Evolutionary conservation across 2,329 filamentous ascomycete genomes (phyloP).

Genomic region (Epichloe festucae): DNA sequence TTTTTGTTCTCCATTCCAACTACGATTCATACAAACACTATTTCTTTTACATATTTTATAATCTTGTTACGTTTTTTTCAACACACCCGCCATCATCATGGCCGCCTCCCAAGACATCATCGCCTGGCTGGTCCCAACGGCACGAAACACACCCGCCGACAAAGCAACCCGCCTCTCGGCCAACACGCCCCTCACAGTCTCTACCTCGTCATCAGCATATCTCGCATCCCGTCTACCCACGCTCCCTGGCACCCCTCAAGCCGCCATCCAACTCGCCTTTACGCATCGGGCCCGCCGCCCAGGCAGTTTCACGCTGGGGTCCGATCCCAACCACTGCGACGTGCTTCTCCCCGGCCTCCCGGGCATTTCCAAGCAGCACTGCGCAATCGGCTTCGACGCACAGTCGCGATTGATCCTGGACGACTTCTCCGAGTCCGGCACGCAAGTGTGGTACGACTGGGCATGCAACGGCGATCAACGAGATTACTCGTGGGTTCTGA

Average conservation of each 20-base stretch:
- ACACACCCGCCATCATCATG: constrained; percentile 7
- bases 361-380: constrained; percentile 24
- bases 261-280: constrained; percentile 25
- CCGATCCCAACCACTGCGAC: constrained; percentile 23
- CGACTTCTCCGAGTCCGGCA: constrained; percentile 25
- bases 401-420: constrained; percentile 24
- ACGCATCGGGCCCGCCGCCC: constrained; percentile 19
- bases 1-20: too few species aligned
- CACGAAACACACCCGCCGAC: constrained; percentile 20
- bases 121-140: constrained; percentile 27
- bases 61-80: too few species aligned
- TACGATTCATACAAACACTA: too few species aligned
- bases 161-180: constrained; percentile 19
- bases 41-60: too few species aligned
- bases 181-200: constrained; percentile 16
- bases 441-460: constrained; percentile 30
- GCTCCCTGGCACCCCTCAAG: constrained; percentile 11
- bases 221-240: constrained; percentile 18
- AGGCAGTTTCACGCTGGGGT: constrained; percentile 25
- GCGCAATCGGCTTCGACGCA: constrained; percentile 25
- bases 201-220: constrained; percentile 12
- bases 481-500: constrained; percentile 24
- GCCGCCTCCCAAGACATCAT: constrained; percentile 18
- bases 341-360: constrained; percentile 22
- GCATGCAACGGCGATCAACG: constrained; percentile 24